Percentiles rank a stretch among this genome's conserved stretches.
These are phyloP conservation scores for Boletus eberwhitei DNA, from an alignment of 768 basidiomycete species.

Conservation along the genomic window DNA sequence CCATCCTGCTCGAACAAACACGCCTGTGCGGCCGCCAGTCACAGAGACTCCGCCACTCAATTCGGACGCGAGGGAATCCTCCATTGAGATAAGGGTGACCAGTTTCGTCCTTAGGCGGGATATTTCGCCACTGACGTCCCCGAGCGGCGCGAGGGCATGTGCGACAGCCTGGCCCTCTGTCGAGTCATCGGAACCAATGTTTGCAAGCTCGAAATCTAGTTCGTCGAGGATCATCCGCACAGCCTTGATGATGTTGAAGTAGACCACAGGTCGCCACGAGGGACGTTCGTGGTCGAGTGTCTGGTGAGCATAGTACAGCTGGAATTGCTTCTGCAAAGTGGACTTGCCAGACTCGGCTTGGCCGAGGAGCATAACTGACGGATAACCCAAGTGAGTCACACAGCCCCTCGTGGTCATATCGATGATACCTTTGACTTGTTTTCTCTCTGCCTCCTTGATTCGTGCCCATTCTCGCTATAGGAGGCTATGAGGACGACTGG, in stretches of 20 bases:
- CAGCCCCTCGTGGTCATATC: not conserved
- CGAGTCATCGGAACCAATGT: conserved; percentile 26
- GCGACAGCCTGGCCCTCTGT: conserved; percentile 31
- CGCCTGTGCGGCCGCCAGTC: conserved; percentile 55
- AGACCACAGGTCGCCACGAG: conserved; percentile 76
- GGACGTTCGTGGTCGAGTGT: conserved; percentile 68
- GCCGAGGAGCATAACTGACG: conserved; percentile 67
- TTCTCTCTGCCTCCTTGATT: conserved; percentile 43
- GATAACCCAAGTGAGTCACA: conserved; percentile 3
- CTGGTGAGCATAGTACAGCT: conserved; percentile 72
- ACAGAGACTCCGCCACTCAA: conserved; percentile 63
- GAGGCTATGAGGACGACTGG: conserved; percentile 4
- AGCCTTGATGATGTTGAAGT: conserved; percentile 81
- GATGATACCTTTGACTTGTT: conserved; percentile 52
- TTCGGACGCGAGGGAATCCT: conserved; percentile 65
- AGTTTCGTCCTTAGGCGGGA: conserved; percentile 51
- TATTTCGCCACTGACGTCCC: conserved; percentile 43
- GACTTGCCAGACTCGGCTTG: conserved; percentile 84
- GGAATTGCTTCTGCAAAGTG: conserved; percentile 82
- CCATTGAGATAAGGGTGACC: conserved; percentile 61
- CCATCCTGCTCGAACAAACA: conserved; percentile 73
- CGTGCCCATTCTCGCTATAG: conserved; percentile 47
- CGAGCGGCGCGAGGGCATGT: conserved; percentile 31
- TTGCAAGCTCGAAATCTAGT: conserved; percentile 55
- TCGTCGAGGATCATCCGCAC: conserved; percentile 72